Base-by-base conservation (phyloP, 2,329 filamentous ascomycete genomes). In the Claviceps monticola region DNA sequence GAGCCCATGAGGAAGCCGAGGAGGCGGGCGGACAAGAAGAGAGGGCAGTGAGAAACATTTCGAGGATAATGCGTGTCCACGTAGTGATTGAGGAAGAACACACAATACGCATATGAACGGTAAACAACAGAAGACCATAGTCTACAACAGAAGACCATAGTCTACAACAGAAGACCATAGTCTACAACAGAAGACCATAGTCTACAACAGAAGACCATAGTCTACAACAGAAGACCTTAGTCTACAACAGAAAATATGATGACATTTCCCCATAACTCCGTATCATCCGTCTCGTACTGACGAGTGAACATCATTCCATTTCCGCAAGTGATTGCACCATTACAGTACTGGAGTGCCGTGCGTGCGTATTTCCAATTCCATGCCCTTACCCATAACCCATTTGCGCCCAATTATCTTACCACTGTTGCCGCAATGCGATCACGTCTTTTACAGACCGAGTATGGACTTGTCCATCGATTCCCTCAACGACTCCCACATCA, bases 401-500 rank as follows among this genome's bases (percentile, higher is more conserved):
- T 45, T 26, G 11, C 42, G 42, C 16, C 29, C 16, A 11, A 1
- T 21, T 36, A 5, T 34, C 29, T 34, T 11, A 1, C 29, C 9
- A 34, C 9, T 34, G 1, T 17, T 23, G 2, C 23, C 19, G 21
- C 17, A 21, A 5, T 43, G 7, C 21, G 26, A 29, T 26, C 8
- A 11, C 19, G 37, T 13, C 17, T 26, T 46, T 48, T 23, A 53
- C 51, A 55, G 21, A n/a, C 80, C 82, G 57, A 80, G 74, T 54
- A 83, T 74, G 8, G 83, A 82, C 56, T 74, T 70, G 64, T 90
- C 85, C 56, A 85, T 59, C 16, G 84, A 78, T 57, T 81, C 75
- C 62, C 86, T 78, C 64, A 86, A 81, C 17, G 76, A 75, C 67
- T 98, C 93, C 93, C 93, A 98, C 52, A 91, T 91, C 61, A 98